These are phyloP conservation scores for Neonectria sp. DNA, from an alignment of 2,329 filamentous ascomycete genomes.

Conservation along the genomic window DNA sequence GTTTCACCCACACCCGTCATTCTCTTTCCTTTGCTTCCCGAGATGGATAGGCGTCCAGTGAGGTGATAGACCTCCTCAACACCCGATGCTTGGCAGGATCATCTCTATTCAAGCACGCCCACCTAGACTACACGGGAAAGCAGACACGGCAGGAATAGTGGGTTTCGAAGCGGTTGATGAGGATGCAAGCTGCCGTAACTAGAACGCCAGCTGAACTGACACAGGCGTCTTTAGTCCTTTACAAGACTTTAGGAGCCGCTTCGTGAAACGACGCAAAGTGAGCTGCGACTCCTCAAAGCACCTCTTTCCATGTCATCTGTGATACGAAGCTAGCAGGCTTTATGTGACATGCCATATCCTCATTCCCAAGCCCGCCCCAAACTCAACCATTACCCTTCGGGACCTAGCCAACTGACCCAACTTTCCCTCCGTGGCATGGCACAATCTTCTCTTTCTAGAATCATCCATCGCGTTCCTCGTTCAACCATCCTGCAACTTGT, in stretches of 20 bases:
- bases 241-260: background rate
- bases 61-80: too few relatives aligned
- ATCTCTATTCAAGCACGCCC: slow-evolving; percentile 2
- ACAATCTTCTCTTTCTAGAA: background rate
- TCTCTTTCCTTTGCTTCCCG: background rate
- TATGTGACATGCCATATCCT: background rate
- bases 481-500: background rate
- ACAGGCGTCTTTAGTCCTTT: background rate
- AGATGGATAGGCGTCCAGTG: too few relatives aligned
- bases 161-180: background rate
- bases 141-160: background rate
- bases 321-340: background rate
- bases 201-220: slow-evolving; percentile 2
- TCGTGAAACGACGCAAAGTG: background rate
- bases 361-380: background rate
- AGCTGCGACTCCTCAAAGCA: background rate
- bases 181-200: background rate
- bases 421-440: background rate
- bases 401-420: background rate
- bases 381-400: too few relatives aligned
- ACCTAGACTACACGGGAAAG: background rate
- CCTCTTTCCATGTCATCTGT: background rate
- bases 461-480: background rate
- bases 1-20: slow-evolving; percentile 3
- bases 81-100: background rate